Base-by-base conservation (phyloP, 2,329 filamentous ascomycete species). In the Rhynchosporium secalis region DNA sequence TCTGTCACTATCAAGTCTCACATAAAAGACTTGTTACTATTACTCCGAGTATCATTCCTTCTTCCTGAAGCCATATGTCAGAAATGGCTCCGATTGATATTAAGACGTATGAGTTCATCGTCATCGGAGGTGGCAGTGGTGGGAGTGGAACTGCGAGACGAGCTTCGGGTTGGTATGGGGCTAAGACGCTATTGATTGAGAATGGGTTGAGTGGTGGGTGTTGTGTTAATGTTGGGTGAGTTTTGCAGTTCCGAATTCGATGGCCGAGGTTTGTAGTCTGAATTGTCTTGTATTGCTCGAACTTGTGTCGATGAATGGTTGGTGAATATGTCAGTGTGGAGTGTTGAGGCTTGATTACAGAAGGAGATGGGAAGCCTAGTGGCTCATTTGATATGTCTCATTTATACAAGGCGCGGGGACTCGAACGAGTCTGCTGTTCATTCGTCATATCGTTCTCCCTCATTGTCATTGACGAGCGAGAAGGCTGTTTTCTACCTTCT, bases 181-280 rank as follows among this genome's bases (percentile, higher is more conserved):
- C 77, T 62, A 82, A 81, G 73, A 80, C 78, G 4, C 66, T 81
- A 66, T 76, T 83, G 61, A 75, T 83, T 47, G 79, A 82, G 68
- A 79, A 78, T 65, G 77, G 78, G 29, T 73, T 75, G 29, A 77
- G 77, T 33, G 80, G 80, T 38, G 80, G 79, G 57, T 79, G 76
- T 48, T 82, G 80, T 71, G 80, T 83, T 60, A 83, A 83, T 69
- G 81, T 83, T 67, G 81, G 80, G 79, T 81, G 74, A 68, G 77
- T 71, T 31, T 58, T n/a, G 10, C 8, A 3, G 45, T 28, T 38
- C 47, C 40, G 33, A 5, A 31, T 31, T 36, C 51, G 38, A n/a
- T 61, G 8, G n/a, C 7, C 7, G 12, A 40, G 36, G 2, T 20
- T 20, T 20, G 20, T 20, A 20, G 20, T 20, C 20, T 20, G 20